Base-by-base conservation (phyloP, 2,329 filamentous ascomycete species). In the Davidsoniella eucalypti region DNA sequence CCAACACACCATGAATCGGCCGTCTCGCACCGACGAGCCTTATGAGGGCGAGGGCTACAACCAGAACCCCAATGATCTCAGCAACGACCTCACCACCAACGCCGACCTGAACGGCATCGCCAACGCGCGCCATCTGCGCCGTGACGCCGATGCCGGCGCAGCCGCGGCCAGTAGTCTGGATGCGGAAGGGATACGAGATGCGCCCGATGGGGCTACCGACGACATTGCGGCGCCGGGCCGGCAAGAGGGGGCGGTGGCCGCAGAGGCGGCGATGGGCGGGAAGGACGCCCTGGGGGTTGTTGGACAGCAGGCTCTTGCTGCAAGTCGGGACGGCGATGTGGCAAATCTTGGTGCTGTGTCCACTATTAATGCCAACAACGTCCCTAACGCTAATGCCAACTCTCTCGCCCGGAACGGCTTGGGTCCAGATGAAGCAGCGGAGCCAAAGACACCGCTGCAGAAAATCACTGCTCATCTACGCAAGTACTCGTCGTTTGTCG, bases 41-140 rank as follows among this genome's bases (percentile, higher is more conserved):
- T 62, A 69, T 47, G 60, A 65, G 44, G 70, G 73, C 54, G 67
- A 69, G 46, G 63, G 65, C 25, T 75, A 68, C 66, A 76, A 76
- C 59, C 72, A 75, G 62, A 72, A 65, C 60, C 72, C 72, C 29
- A 66, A 69, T 1, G 66, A 64, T 21, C 60, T 75, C 49, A 65
- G 70, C 21, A 58, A 69, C 17, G 65, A 69, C 45, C 59, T 71
- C 45, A 76, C 72, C 23, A 75, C 72, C 39, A 64, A 72, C 56
- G 67, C 74, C 63, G 72, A 76, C 58, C 63, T 75, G 52, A 75
- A 75, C 54, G 72, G 72, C 54, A 71, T 72, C 54, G 64, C 69
- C 55, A 76, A 76, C 59, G 60, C 68, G 17, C 68, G 71, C 18
- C 65, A 69, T 56, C 63, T 50, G 6, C 51, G 38, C 7, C 25